Base-by-base conservation (phyloP, 306 rosid genomes). In the Medicago arabica region DNA sequence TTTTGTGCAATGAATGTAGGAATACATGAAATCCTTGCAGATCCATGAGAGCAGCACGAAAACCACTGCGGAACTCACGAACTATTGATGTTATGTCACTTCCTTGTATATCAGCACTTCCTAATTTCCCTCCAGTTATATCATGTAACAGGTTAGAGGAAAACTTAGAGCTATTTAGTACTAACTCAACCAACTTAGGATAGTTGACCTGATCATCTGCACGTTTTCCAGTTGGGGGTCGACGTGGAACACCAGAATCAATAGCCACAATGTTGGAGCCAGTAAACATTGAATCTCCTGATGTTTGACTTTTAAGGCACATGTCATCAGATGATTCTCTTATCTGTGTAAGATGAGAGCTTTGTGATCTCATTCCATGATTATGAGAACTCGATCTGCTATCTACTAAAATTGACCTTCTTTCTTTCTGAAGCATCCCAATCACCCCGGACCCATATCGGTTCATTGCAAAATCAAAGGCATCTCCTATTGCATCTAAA, bases 191-290 rank as follows among this genome's bases (percentile, higher is more conserved):
- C 82, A 95, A 80, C 84, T 88, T 95, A 15, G 99, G 99, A 83
- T 90, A 95, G 81, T 72, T 90, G n/a, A 75, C 88, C 16, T 92
- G 97, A 75, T 95, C 98, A 85, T 92, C 86, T 80, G 92, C 84
- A 58, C 95, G 98, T 80, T 90, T 95, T 77, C 93, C 96, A 53
- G 92, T 90, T 15, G 98, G 98, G 58, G 97, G 98, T 36, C 97
- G 85, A 66, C 97, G 97, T 68, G 98, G 98, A 79, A 95, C 97
- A 21, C 88, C 92, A 16, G 97, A 93, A 65, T 93, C 99, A 76
- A 95, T 92, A 75, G 97, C 99, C 82, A 92, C 88, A 78, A 90
- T 71, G 60, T 82, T 81, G 18, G 85, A 82, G 71, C 84, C 90
- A 69, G 82, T 78, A 63, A 41, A 68, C 19, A 49, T n/a, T 18